Evolutionary conservation across 192 early-diverging fungal genomes (phyloP).

Genomic region (Cetraspora pellucida): DNA sequence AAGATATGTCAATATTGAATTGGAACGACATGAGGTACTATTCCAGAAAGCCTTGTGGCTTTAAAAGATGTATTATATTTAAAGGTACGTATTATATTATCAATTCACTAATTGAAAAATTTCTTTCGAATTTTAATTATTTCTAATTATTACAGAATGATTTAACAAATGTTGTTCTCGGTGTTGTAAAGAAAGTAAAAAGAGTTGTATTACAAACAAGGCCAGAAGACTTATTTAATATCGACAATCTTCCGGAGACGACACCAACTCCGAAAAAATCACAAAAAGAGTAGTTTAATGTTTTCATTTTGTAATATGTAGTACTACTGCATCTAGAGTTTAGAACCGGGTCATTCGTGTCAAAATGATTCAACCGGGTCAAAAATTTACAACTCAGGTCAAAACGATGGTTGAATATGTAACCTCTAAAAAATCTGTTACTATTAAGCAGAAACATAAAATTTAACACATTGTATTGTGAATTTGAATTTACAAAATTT

Average conservation of each 20-base stretch:
- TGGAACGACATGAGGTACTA: not conserved
- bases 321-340: too few relatives aligned
- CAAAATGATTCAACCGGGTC: too few relatives aligned
- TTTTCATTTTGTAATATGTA: too few relatives aligned
- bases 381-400: too few relatives aligned
- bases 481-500: too few relatives aligned
- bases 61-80: conserved; percentile 5
- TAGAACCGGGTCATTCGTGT: too few relatives aligned
- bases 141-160: not conserved
- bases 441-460: too few relatives aligned
- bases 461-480: too few relatives aligned
- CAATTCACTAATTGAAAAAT: not conserved
- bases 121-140: not conserved
- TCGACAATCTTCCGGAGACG: conserved; percentile 16
- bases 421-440: too few relatives aligned
- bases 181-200: conserved; percentile 1
- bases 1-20: conserved; percentile 21
- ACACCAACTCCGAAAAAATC: conserved; percentile 16
- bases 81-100: conserved; percentile 20
- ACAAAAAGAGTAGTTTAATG: too few relatives aligned
- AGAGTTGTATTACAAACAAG: not conserved
- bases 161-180: not conserved
- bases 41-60: conserved; percentile 20
- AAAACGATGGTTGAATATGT: too few relatives aligned
- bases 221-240: conserved; percentile 11